phyloP scores from a whole-genome alignment of 768 basidiomycete genomes.

The Chalciporus chontae region DNA sequence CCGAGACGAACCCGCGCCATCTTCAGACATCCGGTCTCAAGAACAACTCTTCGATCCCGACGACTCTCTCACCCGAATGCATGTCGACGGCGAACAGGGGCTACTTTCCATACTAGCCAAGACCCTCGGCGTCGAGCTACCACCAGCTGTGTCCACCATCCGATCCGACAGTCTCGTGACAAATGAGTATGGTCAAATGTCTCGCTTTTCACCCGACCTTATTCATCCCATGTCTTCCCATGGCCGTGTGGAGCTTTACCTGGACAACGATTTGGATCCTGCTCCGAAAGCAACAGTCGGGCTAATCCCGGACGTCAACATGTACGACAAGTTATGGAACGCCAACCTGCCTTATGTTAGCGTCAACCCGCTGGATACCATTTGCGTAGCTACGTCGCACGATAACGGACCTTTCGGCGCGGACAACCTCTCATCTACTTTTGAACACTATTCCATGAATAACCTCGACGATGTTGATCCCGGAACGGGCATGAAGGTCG shows the following conservation, averaged over 20 bases:
- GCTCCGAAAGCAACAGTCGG: constrained; percentile 16
- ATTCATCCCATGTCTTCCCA: not conserved
- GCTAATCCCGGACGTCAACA: constrained; percentile 34
- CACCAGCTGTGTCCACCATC: not conserved
- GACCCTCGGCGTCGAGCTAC: not conserved
- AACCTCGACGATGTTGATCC: not conserved
- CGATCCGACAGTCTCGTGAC: not conserved
- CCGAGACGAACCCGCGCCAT: not conserved
- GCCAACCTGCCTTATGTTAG: constrained; percentile 19
- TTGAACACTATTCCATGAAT: not conserved
- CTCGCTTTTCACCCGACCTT: not conserved
- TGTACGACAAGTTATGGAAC: constrained; percentile 26
- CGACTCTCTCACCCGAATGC: constrained; percentile 2
- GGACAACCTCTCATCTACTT: not conserved
- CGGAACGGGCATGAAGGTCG: not conserved
- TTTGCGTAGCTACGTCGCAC: constrained; percentile 12
- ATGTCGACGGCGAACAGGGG: constrained; percentile 2
- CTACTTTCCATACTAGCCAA: not conserved
- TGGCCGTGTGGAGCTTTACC: not conserved
- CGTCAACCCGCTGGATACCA: constrained; percentile 41
- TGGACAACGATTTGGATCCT: constrained; percentile 11
- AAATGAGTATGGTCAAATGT: not conserved
- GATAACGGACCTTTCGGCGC: not conserved
- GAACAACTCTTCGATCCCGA: not conserved
- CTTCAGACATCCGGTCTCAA: not conserved